phyloP scores from a whole-genome alignment of 208 protist genomes.

The Crithidia mellificae region DNA sequence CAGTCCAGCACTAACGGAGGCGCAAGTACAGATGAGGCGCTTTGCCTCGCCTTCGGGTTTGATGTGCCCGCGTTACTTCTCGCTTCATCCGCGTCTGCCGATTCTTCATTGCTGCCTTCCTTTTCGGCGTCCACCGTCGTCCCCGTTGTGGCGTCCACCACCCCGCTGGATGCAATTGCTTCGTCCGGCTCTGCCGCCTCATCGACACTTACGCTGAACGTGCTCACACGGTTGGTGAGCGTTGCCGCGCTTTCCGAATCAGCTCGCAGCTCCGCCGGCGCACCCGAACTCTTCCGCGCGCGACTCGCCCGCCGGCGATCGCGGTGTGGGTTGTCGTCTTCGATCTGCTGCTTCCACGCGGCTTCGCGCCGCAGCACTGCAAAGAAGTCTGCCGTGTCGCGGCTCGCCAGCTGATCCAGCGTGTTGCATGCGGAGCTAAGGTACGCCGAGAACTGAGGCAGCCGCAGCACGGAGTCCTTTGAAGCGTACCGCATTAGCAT shows the following conservation, averaged over 20 bases:
- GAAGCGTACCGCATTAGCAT: slow-evolving; percentile 15
- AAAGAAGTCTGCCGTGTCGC: slow-evolving; percentile 11
- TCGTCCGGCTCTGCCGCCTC: too few species aligned
- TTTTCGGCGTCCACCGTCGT: too few species aligned
- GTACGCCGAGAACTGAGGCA: slow-evolving; percentile 10
- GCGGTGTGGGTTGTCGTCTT: not conserved
- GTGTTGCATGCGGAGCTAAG: slow-evolving; percentile 16
- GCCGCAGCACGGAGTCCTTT: slow-evolving; percentile 11
- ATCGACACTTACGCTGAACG: too few species aligned
- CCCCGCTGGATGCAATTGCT: too few species aligned
- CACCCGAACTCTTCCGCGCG: too few species aligned
- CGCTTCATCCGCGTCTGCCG: too few species aligned
- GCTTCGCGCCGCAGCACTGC: slow-evolving; percentile 22
- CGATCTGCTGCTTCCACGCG: slow-evolving; percentile 9
- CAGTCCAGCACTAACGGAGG: slow-evolving; percentile 24
- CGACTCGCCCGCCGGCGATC: too few species aligned
- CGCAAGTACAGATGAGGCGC: not conserved
- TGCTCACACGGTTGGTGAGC: too few species aligned
- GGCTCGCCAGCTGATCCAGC: slow-evolving; percentile 24
- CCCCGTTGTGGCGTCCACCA: too few species aligned
- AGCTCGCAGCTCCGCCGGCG: too few species aligned
- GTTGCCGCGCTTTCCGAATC: too few species aligned
- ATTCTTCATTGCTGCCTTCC: too few species aligned
- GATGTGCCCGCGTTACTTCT: not conserved
- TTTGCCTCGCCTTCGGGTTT: not conserved